Evolutionary conservation across 2,329 filamentous ascomycete species (phyloP).

Genomic region (Immersiporthe knoxdaviesiana): DNA sequence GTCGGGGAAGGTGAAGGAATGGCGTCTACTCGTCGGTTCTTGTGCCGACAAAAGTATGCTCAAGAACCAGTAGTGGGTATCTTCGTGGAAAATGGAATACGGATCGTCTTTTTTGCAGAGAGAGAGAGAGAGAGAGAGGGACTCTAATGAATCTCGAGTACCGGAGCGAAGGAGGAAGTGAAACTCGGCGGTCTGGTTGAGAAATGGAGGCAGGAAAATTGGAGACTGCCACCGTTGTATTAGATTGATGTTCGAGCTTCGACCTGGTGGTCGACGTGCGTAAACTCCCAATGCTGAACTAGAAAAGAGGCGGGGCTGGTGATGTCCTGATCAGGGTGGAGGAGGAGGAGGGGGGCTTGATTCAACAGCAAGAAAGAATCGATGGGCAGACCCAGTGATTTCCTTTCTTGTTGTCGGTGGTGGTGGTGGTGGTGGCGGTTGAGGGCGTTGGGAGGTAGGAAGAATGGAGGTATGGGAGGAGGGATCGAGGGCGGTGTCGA

Average conservation of each 20-base stretch:
- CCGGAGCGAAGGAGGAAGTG: slow-evolving; percentile 12
- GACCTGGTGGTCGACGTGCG: neutral
- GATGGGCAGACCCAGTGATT: neutral
- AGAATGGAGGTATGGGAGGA: neutral
- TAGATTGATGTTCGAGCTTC: slow-evolving; percentile 15
- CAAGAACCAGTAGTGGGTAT: slow-evolving; percentile 29
- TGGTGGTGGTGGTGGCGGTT: neutral
- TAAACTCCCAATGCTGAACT: neutral
- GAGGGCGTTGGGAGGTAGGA: neutral
- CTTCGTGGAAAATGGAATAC: slow-evolving; percentile 18
- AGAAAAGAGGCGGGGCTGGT: slow-evolving; percentile 15
- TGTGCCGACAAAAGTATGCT: slow-evolving; percentile 17
- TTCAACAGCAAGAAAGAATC: slow-evolving; percentile 12
- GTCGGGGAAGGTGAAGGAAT: slow-evolving; percentile 11
- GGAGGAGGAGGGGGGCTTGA: too few relatives aligned
- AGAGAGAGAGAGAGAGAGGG: slow-evolving; percentile 11
- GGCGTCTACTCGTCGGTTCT: slow-evolving; percentile 3
- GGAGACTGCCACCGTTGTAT: slow-evolving; percentile 18
- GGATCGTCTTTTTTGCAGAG: slow-evolving; percentile 8
- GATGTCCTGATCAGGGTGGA: slow-evolving; percentile 11
- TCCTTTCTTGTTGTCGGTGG: neutral
- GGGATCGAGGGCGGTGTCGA: neutral
- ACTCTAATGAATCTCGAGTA: slow-evolving; percentile 8
- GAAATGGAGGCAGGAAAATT: slow-evolving; percentile 1
- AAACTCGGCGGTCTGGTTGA: slow-evolving; percentile 3